Percentiles rank a stretch among this genome's conserved stretches.
These are phyloP conservation scores for Spinacia oleracea DNA, from an alignment of 179 eudicot genomes.

Conservation along the genomic window DNA sequence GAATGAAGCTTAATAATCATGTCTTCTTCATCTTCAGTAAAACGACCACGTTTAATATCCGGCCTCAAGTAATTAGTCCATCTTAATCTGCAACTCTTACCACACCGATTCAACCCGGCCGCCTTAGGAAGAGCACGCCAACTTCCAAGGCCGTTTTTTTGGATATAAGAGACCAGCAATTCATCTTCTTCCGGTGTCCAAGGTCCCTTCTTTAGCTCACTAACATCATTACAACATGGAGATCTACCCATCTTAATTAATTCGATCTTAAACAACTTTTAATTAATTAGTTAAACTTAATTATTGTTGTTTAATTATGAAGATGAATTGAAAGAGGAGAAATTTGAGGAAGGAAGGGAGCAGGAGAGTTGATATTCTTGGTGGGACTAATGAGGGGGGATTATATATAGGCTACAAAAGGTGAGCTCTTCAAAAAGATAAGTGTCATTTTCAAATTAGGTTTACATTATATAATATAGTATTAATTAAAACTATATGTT, in stretches of 20 bases:
- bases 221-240: slow-evolving; percentile 45
- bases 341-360: slow-evolving; percentile 15
- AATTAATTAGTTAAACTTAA: too few species aligned
- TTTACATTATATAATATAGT: background rate
- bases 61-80: slow-evolving; percentile 72
- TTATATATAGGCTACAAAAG: slow-evolving; percentile 28
- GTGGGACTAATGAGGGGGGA: slow-evolving; percentile 27
- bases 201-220: slow-evolving; percentile 65
- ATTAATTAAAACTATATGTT: background rate
- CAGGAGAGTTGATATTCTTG: slow-evolving; percentile 31
- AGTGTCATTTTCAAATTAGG: slow-evolving; percentile 39
- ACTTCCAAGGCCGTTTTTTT: slow-evolving; percentile 57
- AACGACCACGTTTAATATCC: slow-evolving; percentile 60
- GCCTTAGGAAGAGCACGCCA: slow-evolving; percentile 72
- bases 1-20: slow-evolving; percentile 65
- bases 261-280: background rate
- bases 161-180: slow-evolving; percentile 47
- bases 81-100: slow-evolving; percentile 65
- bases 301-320: background rate
- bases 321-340: background rate
- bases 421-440: slow-evolving; percentile 26
- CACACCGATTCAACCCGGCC: slow-evolving; percentile 61
- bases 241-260: slow-evolving; percentile 46
- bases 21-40: slow-evolving; percentile 60
- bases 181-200: slow-evolving; percentile 71